Percentiles rank a stretch among this genome's conserved stretches.
These are phyloP conservation scores for Lunularia cruciata DNA, from an alignment of 225 moss, liverwort and hornwort genomes.

Conservation along the genomic window DNA sequence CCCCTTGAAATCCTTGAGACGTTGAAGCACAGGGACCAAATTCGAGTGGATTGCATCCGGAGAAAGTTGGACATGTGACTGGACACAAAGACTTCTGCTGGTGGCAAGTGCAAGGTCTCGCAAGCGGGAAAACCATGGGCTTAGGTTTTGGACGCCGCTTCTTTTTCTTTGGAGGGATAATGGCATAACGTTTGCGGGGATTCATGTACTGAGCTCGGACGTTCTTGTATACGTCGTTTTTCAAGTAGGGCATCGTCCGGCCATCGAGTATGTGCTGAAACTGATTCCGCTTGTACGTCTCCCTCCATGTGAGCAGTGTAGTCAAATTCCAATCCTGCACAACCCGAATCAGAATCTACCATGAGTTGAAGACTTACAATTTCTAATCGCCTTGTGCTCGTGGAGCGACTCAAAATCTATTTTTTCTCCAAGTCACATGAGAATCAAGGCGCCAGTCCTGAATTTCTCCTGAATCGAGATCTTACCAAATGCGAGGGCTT, in stretches of 20 bases:
- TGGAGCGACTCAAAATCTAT: not conserved
- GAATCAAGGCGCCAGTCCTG: too few species aligned
- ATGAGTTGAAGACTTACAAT: not conserved
- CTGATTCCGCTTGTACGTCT: slow-evolving; percentile 2
- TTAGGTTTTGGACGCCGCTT: not conserved
- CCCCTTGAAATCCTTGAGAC: not conserved
- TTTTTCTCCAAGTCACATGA: too few species aligned
- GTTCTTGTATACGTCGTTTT: slow-evolving; percentile 6
- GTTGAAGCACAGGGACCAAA: too few species aligned
- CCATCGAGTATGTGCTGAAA: slow-evolving; percentile 7
- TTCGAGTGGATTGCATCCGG: too few species aligned
- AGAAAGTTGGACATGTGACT: not conserved
- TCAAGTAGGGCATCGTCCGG: not conserved
- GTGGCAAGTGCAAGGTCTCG: not conserved
- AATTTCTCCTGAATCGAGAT: not conserved
- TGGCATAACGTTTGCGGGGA: slow-evolving; percentile 3
- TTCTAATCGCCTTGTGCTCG: not conserved
- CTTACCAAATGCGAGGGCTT: slow-evolving; percentile 10
- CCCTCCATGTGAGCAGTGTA: slow-evolving; percentile 3
- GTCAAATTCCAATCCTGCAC: slow-evolving; percentile 10
- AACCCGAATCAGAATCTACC: too few species aligned
- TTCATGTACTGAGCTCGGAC: slow-evolving; percentile 6
- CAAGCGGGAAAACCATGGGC: slow-evolving; percentile 6
- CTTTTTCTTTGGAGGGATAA: not conserved
- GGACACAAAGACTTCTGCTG: not conserved